Percentiles rank a stretch among this genome's conserved stretches.
Evolutionary conservation across 352 stramenopile genomes (phyloP).

Genomic region (Plasmopara halstedii): DNA sequence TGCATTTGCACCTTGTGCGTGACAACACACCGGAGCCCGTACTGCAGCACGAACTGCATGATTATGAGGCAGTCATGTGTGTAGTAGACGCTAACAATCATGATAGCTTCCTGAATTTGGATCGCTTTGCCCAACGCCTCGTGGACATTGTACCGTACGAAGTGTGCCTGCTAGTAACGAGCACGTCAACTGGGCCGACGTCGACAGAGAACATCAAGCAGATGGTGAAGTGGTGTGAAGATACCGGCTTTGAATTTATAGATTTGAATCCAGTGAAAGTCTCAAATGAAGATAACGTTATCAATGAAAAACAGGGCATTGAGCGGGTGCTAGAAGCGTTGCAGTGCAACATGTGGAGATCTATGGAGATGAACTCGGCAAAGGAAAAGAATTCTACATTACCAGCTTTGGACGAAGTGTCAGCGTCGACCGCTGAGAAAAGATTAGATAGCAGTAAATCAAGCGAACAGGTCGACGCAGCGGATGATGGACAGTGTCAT

Average conservation of each 20-base stretch:
- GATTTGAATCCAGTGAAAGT: conserved; percentile 7
- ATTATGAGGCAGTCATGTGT: conserved; percentile 63
- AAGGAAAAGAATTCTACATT: background rate
- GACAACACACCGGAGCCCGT: conserved; percentile 28
- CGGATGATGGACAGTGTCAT: conserved; percentile 34
- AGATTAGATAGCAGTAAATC: conserved; percentile 2
- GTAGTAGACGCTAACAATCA: conserved; percentile 33
- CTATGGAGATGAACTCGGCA: conserved; percentile 46
- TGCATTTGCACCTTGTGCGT: conserved; percentile 39
- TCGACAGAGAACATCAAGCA: conserved; percentile 22
- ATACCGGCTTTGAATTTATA: conserved; percentile 61
- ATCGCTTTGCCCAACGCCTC: conserved; percentile 35
- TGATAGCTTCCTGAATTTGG: conserved; percentile 37
- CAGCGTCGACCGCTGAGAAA: background rate
- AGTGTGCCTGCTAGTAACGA: conserved; percentile 45
- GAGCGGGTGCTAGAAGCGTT: conserved; percentile 67
- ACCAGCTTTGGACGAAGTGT: background rate
- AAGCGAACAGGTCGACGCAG: conserved; percentile 1
- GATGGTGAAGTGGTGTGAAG: conserved; percentile 47
- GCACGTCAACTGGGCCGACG: conserved; percentile 12
- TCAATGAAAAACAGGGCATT: conserved; percentile 43
- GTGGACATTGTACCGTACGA: conserved; percentile 44
- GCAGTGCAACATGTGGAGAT: conserved; percentile 74
- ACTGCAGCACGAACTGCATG: conserved; percentile 31
- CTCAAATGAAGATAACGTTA: conserved; percentile 1